A percentile compares a stretch with the other conserved stretches of the same genome.
Conservation (phyloP, 1,139 yeast species). For the Candida tetrigidarum region DNA sequence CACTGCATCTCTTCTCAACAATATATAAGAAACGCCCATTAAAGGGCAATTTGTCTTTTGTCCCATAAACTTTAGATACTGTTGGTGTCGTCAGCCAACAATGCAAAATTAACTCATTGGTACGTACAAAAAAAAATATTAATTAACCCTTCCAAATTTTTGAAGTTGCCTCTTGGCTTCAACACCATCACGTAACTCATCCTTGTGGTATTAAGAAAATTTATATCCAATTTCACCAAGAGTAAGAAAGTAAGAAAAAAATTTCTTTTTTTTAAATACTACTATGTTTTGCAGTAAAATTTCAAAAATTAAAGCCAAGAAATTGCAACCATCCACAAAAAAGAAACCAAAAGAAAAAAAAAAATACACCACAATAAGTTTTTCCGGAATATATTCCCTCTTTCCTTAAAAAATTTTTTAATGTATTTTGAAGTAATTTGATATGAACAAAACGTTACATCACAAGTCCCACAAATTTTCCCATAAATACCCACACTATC, state of each 20-base stretch:
- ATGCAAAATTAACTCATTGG: neutral
- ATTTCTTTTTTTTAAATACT: neutral
- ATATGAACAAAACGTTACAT: constrained; percentile 1
- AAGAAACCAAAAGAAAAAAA: neutral
- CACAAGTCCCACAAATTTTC: constrained; percentile 1
- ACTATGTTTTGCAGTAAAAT: neutral
- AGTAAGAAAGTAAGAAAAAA: neutral
- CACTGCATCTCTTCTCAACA: no score
- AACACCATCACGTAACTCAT: neutral
- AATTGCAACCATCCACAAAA: constrained; percentile 5
- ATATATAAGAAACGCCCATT: no score
- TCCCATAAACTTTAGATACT: neutral
- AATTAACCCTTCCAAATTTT: no score
- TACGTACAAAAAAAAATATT: no score
- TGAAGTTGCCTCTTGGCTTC: neutral
- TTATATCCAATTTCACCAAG: no score
- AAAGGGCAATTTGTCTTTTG: no score
- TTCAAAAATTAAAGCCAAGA: constrained; percentile 1
- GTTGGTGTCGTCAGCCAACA: neutral
- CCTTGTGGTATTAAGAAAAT: neutral
- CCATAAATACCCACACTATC: constrained; percentile 6
- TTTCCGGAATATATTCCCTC: constrained; percentile 1
- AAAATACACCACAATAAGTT: constrained; percentile 4
- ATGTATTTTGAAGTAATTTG: neutral
- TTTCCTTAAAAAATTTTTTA: neutral